phyloP scores from a whole-genome alignment of 176 grass and related monocot species.

The Carex parvula region DNA sequence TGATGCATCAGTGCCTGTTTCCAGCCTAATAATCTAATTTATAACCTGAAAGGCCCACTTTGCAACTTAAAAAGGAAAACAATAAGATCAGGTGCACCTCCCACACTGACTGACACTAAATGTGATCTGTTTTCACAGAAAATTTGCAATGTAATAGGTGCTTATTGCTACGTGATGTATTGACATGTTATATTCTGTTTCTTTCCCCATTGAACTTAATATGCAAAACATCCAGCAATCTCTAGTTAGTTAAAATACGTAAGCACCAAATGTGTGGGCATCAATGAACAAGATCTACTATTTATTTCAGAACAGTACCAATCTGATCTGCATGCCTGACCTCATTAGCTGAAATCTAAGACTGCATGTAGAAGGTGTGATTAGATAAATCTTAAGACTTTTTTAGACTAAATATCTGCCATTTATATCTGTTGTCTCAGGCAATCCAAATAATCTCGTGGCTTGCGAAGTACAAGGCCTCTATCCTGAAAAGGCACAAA shows the following conservation, averaged over 20 bases:
- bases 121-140: neutral
- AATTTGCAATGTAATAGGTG: neutral
- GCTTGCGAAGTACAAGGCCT: slow-evolving; percentile 94
- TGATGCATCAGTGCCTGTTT: neutral
- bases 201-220: neutral
- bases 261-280: neutral
- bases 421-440: slow-evolving; percentile 39
- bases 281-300: neutral
- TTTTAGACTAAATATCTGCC: neutral
- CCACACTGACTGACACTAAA: neutral
- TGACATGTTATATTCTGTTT: neutral
- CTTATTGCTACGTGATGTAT: neutral
- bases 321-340: too few relatives aligned
- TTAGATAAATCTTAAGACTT: neutral
- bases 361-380: neutral
- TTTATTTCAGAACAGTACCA: neutral
- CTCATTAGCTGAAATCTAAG: neutral
- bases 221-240: neutral
- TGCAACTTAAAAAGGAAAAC: neutral
- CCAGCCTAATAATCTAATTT: neutral
- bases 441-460: slow-evolving; percentile 99
- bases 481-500: slow-evolving; percentile 90
- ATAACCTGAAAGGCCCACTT: neutral
- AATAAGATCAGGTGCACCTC: neutral
- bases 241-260: neutral